A percentile compares a stretch with the other conserved stretches of the same genome.
phyloP scores from a whole-genome alignment of 768 basidiomycete species.

The Boletus barrowsii region DNA sequence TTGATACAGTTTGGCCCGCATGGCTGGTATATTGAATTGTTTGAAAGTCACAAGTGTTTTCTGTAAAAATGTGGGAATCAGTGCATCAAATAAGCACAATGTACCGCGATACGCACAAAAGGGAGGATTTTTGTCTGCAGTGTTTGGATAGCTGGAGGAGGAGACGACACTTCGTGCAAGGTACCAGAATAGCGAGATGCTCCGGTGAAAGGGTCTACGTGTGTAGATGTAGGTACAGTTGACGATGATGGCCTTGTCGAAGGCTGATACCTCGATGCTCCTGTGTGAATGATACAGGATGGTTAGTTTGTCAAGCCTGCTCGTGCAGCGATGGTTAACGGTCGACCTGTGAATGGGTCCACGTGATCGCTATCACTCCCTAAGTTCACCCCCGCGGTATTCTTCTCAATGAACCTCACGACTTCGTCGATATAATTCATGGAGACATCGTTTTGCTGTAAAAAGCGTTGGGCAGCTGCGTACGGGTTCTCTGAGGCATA shows the following conservation, averaged over 20 bases:
- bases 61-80: conserved; percentile 34
- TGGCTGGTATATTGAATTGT: conserved; percentile 75
- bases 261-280: conserved; percentile 63
- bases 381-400: conserved; percentile 74
- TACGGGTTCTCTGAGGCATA: conserved; percentile 78
- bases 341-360: conserved; percentile 87
- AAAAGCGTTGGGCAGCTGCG: conserved; percentile 83
- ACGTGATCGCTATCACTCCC: conserved; percentile 60
- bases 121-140: conserved; percentile 45
- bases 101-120: conserved; percentile 38
- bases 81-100: neutral
- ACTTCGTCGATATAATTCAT: conserved; percentile 83
- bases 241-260: conserved; percentile 33
- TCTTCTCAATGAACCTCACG: conserved; percentile 90
- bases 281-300: conserved; percentile 29
- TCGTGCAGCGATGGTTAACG: neutral
- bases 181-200: conserved; percentile 56
- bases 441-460: conserved; percentile 81
- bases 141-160: conserved; percentile 31
- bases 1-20: conserved; percentile 75
- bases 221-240: conserved; percentile 35
- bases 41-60: conserved; percentile 73
- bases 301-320: neutral
- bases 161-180: conserved; percentile 34
- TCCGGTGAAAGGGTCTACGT: conserved; percentile 72